Base-by-base conservation (phyloP, 345 rosid genomes). In the Microthlaspi erraticum region DNA sequence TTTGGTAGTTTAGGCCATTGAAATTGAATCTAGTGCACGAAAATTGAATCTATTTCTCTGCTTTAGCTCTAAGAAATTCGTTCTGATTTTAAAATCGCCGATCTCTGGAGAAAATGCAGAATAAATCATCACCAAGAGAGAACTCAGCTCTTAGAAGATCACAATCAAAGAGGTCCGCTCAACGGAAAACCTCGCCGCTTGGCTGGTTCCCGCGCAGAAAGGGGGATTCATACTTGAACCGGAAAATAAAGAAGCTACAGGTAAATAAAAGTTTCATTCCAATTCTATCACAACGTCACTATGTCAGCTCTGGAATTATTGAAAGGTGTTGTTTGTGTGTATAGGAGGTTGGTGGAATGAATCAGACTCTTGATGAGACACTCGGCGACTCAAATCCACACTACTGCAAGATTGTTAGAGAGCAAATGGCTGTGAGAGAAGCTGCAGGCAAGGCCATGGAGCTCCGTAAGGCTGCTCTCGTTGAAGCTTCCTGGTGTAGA, bases 401-500 rank as follows among this genome's bases (percentile, higher is more conserved):
- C 75, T 88, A 91, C 75, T 94, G 84, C 13, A 88, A 82, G 79
- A 96, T 94, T 32, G 61, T 89, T 44, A 82, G 96, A 79, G 98
- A 94, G 67, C 87, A 94, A 83, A 94, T 94, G 71, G 98, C 93
- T 49, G 96, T 90, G 31, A 83, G 84, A 75, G 98, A 89, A 65
- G 96, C 98, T 76, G 97, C 97, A 37, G 67, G 86, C 37, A 78
- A 69, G 31, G 99, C 96, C 63, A 87, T 89, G 86, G 96, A 88
- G 74, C 93, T 96, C 50, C 86, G 90, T 7, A 94, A 88, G 76
- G 97, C 95, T 76, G 98, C 96, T 43, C 33, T 92, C 64, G 93
- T 92, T 45, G 97, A 94, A 83, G 92, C 96, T 46, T 92, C 99
- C 63, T 92, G 99, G 98, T 88, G 88, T 80, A 80, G 90, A 64